Conservation (phyloP, 306 rosid species). For the Oemleria cerasiformis region DNA sequence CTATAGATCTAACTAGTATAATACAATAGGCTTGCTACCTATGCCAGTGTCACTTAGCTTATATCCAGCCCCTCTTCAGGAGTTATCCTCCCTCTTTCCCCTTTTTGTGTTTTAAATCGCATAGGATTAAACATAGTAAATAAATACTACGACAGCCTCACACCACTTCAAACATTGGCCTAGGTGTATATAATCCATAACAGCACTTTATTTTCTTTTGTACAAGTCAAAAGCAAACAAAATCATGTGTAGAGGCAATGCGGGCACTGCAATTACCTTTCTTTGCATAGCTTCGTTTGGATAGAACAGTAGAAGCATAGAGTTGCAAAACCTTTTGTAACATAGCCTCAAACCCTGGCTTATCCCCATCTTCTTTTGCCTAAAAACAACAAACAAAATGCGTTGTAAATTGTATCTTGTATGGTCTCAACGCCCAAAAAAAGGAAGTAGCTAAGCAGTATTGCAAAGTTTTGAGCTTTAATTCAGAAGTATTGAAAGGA, state of each 20-base stretch:
- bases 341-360: constrained; percentile 98
- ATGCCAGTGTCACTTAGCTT: neutral
- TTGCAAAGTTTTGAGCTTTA: constrained; percentile 13
- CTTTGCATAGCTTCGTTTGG: constrained; percentile 73
- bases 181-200: neutral
- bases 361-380: constrained; percentile 95
- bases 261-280: constrained; percentile 42
- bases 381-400: constrained; percentile 38
- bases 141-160: neutral
- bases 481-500: constrained; percentile 5
- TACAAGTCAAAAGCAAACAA: neutral
- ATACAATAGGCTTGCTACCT: neutral
- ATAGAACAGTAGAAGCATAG: constrained; percentile 82
- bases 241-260: neutral
- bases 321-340: constrained; percentile 90
- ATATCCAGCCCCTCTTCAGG: neutral
- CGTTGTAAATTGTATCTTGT: constrained; percentile 13
- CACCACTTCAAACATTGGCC: neutral
- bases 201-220: neutral
- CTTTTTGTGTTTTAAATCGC: neutral
- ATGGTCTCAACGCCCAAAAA: neutral
- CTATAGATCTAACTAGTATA: neutral
- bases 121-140: neutral
- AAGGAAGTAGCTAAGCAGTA: neutral
- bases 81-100: neutral